Evolutionary conservation across 352 stramenopile species (phyloP).

Genomic region (Pythium coloratum): DNA sequence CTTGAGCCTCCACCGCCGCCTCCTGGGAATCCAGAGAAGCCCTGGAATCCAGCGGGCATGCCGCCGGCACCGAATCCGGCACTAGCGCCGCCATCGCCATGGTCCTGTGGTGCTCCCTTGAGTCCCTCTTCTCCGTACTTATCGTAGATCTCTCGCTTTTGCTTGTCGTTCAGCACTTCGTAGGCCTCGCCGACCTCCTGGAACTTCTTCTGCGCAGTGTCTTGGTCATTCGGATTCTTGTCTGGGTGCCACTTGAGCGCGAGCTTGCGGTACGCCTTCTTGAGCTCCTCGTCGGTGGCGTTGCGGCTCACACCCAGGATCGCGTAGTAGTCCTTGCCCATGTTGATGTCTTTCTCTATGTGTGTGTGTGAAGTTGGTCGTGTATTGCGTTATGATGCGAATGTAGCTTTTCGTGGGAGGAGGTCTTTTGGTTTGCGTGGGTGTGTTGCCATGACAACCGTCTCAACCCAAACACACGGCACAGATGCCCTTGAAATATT

Average conservation of each 20-base stretch:
- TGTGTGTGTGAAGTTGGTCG: constrained; percentile 15
- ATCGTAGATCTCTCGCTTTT: constrained; percentile 93
- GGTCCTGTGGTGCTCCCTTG: constrained; percentile 46
- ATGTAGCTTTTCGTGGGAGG: not conserved
- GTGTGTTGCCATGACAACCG: constrained; percentile 6
- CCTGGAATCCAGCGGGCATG: constrained; percentile 44
- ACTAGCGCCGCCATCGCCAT: constrained; percentile 14
- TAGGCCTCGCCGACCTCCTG: constrained; percentile 93
- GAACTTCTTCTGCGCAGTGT: constrained; percentile 89
- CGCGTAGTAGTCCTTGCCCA: constrained; percentile 89
- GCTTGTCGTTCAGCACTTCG: constrained; percentile 92
- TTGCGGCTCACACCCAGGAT: constrained; percentile 66
- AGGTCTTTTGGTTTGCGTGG: not conserved
- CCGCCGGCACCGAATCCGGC: constrained; percentile 29
- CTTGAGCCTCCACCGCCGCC: constrained; percentile 29
- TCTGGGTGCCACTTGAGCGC: constrained; percentile 92
- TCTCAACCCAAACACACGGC: constrained; percentile 5
- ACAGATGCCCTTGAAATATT: not conserved
- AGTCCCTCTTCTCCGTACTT: constrained; percentile 92
- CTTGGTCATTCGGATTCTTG: constrained; percentile 90
- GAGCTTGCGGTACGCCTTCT: constrained; percentile 89
- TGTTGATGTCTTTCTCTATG: constrained; percentile 25
- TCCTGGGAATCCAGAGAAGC: constrained; percentile 78
- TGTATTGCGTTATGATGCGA: constrained; percentile 1
- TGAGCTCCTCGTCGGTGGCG: constrained; percentile 75